Evolutionary conservation across 176 grass and related monocot genomes (phyloP).

Genomic region (Elaeis guineensis): DNA sequence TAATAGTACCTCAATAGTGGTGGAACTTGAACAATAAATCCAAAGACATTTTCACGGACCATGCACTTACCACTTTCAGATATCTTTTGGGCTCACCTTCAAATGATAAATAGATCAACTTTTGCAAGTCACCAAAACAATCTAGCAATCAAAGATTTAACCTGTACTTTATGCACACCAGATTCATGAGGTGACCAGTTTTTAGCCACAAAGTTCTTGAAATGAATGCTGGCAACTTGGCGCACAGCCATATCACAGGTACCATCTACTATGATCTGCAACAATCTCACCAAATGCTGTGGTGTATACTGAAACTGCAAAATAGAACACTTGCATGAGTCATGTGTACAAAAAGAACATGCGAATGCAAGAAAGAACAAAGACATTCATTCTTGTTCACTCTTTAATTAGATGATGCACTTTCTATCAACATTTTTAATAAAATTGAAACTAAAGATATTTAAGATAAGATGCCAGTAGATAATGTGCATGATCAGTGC

Average conservation of each 20-base stretch:
- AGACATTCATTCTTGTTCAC: too few species aligned
- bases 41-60: slow-evolving; percentile 77
- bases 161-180: slow-evolving; percentile 25
- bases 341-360: background rate
- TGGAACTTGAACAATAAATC: slow-evolving; percentile 85
- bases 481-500: too few species aligned
- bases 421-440: too few species aligned
- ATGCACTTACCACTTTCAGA: slow-evolving; percentile 61
- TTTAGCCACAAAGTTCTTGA: slow-evolving; percentile 95
- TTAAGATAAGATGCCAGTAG: too few species aligned
- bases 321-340: slow-evolving; percentile 9
- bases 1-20: slow-evolving; percentile 86
- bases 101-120: slow-evolving; percentile 16
- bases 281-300: slow-evolving; percentile 72
- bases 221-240: slow-evolving; percentile 89
- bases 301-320: slow-evolving; percentile 75
- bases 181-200: slow-evolving; percentile 79
- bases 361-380: too few species aligned
- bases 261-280: slow-evolving; percentile 88
- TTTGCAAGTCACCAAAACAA: slow-evolving; percentile 2
- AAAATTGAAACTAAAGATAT: too few species aligned
- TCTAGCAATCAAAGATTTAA: slow-evolving; percentile 11
- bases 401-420: too few species aligned
- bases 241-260: slow-evolving; percentile 73
- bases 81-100: slow-evolving; percentile 55